Base-by-base conservation (phyloP, 75 land plant genomes). In the Gnetum montanum region DNA sequence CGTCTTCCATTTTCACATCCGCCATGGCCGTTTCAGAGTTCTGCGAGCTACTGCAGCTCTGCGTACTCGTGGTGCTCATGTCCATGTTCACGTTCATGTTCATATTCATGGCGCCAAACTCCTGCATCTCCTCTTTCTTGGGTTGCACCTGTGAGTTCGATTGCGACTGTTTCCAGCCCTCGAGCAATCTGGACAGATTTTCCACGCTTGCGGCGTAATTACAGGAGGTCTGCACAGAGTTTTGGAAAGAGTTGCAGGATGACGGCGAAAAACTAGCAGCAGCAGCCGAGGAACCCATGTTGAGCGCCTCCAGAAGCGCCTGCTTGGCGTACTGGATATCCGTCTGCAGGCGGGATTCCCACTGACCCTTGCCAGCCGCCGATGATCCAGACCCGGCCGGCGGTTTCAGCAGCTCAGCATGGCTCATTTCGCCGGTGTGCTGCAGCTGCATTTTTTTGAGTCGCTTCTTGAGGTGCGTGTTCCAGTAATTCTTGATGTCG, bases 401-500 rank as follows among this genome's bases (percentile, higher is more conserved):
- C 23, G 43, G 18, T 15, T 15, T 15, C 43, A 18, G 55, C 31
- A 31, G 19, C 31, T 0, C 6, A 4, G 34, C 22, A 31, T 10
- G 34, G 4, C 3, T 53, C 55, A 53, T 53, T 53, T n/a, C n/a
- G 55, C 35, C 27, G 12, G 24, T 64, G 29, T 50, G 11, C 19
- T 65, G 38, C 15, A 70, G 35, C 20, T 75, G 66, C 43, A 60
- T 47, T 43, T 66, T 71, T 49, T 64, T 71, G 44, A 80, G 31
- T 75, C 72, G 75, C 71, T 80, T 80, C 75, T 80, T 80, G 59
- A 80, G 34, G 34, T 80, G 83, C 25, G 83, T 80, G 66, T 80
- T 80, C 79, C 83, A 80, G 49, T 71, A 76, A 43, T 80, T 80
- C 54, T 80, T 80, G 12, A 80, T 80, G 23, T 80, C 83, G 48